Percentiles rank a stretch among this genome's conserved stretches.
These are phyloP conservation scores for Teratosphaeria epicoccoides DNA, from an alignment of 2,329 filamentous ascomycete species.

Conservation along the genomic window DNA sequence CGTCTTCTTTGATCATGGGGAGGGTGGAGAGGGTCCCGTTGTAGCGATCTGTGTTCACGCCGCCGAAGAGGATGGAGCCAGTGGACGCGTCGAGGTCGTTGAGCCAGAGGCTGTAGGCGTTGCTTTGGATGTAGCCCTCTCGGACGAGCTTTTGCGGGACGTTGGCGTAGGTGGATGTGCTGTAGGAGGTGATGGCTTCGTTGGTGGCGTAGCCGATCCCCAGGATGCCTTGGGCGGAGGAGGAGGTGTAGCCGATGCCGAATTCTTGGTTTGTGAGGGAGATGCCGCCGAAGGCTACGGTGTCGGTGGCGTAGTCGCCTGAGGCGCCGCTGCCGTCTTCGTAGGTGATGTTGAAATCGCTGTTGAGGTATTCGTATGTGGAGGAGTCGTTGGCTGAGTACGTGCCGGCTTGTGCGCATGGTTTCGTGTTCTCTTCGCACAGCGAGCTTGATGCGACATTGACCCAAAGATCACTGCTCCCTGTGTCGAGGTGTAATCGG, in stretches of 20 bases:
- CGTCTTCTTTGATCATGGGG: constrained; percentile 42
- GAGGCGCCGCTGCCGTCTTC: constrained; percentile 66
- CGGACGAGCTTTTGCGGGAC: constrained; percentile 54
- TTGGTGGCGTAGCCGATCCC: constrained; percentile 75
- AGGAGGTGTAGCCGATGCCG: constrained; percentile 57
- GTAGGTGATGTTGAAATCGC: constrained; percentile 78
- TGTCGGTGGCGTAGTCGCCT: constrained; percentile 75
- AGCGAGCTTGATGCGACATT: constrained; percentile 54
- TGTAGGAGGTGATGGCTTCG: constrained; percentile 59
- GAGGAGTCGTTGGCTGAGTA: constrained; percentile 64
- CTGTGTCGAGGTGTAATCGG: constrained; percentile 50
- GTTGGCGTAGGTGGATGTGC: constrained; percentile 44
- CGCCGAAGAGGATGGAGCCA: constrained; percentile 67
- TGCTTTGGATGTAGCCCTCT: constrained; percentile 50
- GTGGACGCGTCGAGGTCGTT: constrained; percentile 50
- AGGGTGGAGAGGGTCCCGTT: constrained; percentile 51
- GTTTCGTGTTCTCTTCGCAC: constrained; percentile 38
- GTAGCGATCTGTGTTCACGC: constrained; percentile 69
- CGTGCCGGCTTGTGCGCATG: constrained; percentile 53
- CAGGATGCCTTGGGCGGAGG: constrained; percentile 58
- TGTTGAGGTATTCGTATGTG: constrained; percentile 62
- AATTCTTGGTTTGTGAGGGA: constrained; percentile 54
- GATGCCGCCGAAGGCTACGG: constrained; percentile 48
- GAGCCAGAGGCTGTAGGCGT: constrained; percentile 59
- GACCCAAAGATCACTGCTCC: constrained; percentile 53